These are phyloP conservation scores for Celoporthe dispersa DNA, from an alignment of 2,329 filamentous ascomycete species.

Conservation along the genomic window DNA sequence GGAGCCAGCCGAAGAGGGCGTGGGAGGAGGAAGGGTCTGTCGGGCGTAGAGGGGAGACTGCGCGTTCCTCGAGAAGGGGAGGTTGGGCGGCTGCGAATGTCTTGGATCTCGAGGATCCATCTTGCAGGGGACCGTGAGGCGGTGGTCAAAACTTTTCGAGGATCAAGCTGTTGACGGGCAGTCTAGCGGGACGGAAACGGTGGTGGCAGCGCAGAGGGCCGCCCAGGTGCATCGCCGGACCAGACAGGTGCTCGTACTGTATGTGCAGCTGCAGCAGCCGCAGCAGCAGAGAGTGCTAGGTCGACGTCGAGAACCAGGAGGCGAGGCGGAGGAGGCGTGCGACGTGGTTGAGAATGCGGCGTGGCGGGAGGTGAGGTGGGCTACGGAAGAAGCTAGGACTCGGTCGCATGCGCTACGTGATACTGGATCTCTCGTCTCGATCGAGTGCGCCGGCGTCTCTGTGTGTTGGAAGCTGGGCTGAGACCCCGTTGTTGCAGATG, in stretches of 20 bases:
- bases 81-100: slow-evolving; percentile 40
- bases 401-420: slow-evolving; percentile 20
- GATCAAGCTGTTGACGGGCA: background rate
- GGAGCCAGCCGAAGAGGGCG: slow-evolving; percentile 26
- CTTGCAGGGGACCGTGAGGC: slow-evolving; percentile 12
- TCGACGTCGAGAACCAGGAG: slow-evolving; percentile 12
- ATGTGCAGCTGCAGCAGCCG: background rate
- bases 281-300: background rate
- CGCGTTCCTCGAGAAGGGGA: slow-evolving; percentile 41
- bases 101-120: slow-evolving; percentile 38
- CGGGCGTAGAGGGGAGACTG: slow-evolving; percentile 40
- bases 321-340: slow-evolving; percentile 13
- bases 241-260: background rate
- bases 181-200: background rate
- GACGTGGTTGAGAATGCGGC: slow-evolving; percentile 1
- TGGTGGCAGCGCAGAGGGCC: slow-evolving; percentile 7
- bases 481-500: slow-evolving; percentile 12
- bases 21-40: slow-evolving; percentile 35
- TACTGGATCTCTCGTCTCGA: background rate
- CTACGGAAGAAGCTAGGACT: slow-evolving; percentile 4
- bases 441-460: slow-evolving; percentile 14
- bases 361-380: slow-evolving; percentile 6
- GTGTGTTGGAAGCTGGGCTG: background rate
- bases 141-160: slow-evolving; percentile 12
- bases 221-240: slow-evolving; percentile 7